Percentiles rank a stretch among this genome's conserved stretches.
phyloP scores from a whole-genome alignment of 2,329 filamentous ascomycete genomes.

The Alternaria panax region DNA sequence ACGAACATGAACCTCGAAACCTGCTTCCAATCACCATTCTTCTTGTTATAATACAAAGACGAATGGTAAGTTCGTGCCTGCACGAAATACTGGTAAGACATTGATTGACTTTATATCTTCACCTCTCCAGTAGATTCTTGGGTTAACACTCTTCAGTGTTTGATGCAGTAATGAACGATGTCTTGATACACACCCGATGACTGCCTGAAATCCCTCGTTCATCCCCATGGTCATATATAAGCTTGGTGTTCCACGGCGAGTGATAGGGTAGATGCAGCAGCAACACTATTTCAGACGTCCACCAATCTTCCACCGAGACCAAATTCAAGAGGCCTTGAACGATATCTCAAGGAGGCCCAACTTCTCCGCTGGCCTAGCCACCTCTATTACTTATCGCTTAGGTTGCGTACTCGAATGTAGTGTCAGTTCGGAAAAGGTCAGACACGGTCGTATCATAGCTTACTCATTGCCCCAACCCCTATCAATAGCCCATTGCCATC shows the following conservation, averaged over 20 bases:
- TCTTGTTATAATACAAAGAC: fast-evolving
- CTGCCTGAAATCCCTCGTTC: not conserved
- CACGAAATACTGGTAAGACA: too few species aligned
- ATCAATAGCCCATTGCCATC: constrained; percentile 27
- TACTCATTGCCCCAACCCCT: constrained; percentile 15
- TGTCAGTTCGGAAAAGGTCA: not conserved
- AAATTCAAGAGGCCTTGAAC: not conserved
- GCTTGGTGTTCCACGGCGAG: not conserved
- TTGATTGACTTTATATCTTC: too few species aligned
- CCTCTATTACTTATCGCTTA: not conserved
- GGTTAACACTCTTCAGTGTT: too few species aligned
- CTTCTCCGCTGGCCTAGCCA: not conserved
- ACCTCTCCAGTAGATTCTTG: too few species aligned
- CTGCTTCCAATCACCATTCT: not conserved
- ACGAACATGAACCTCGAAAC: not conserved
- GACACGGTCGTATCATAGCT: not conserved
- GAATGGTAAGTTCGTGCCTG: too few species aligned
- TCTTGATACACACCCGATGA: not conserved
- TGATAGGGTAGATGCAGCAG: not conserved
- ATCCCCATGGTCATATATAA: not conserved
- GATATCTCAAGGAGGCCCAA: not conserved
- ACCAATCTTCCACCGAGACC: not conserved
- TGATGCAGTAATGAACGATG: not conserved
- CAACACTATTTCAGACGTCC: not conserved
- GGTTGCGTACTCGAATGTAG: not conserved